Base-by-base conservation (phyloP, 2,329 filamentous ascomycete genomes). In the Cladosporium sp. region DNA sequence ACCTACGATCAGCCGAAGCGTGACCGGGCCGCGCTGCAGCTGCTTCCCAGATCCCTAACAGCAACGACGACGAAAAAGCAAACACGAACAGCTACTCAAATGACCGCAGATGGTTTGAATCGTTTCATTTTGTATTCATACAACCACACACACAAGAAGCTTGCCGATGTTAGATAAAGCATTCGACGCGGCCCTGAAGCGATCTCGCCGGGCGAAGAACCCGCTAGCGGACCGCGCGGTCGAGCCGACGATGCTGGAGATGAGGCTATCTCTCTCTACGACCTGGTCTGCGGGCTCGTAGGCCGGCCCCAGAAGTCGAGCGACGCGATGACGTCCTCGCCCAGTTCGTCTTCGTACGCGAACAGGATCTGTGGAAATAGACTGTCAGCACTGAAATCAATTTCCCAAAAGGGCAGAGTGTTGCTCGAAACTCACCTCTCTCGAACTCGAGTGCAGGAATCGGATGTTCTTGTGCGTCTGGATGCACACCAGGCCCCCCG, bases 401-500 rank as follows among this genome's bases (percentile, higher is more conserved):
- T 2, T 7, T 22, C 43, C 18, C 14, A 22, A 18, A 18, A 18
- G 16, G 16, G 16, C 14, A 18, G 16, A 18, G 35, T 33, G 14
- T 48, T 49, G 32, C 16, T 2, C 14, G 18, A 51, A 54, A 70
- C 81, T 74, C 75, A 95, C 93, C 85, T 98, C 93, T 76, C 95
- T 84, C 54, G 92, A 95, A 64, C 89, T 95, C 69, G 90, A 92
- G 74, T 98, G 93, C 61, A 98, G 78, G 90, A 97, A 96, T 65
- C 93, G 84, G 64, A 96, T 95, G 66, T 95, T 96, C 79, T 89
- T 95, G 66, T 91, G 90, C 54, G 91, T 95, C 68, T 97, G 87
- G 63, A 98, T 95, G 69, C 96, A 91, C 58, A 97, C 90, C 68
- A 86, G 68, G 55, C 89, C 88, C 59, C 90, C 89, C 48, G 86